Percentiles rank a stretch among this genome's conserved stretches.
phyloP scores from a whole-genome alignment of 1,139 yeast genomes.

The Ogataea hybrid region DNA sequence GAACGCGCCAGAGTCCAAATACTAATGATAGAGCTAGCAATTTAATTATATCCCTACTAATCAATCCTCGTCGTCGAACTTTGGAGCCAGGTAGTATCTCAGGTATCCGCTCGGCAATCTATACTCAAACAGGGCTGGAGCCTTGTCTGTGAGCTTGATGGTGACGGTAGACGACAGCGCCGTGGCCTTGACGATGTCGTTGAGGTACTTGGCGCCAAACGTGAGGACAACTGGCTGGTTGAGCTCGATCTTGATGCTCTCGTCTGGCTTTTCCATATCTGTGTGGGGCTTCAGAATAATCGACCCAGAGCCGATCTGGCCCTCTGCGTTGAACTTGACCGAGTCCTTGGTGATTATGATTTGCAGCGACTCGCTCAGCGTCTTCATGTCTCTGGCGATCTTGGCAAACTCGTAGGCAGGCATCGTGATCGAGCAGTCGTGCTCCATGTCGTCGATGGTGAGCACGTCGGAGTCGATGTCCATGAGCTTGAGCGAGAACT shows the following conservation, averaged over 20 bases:
- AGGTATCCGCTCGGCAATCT: conserved; percentile 90
- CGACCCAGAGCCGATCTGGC: conserved; percentile 89
- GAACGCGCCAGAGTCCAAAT: conserved; percentile 20
- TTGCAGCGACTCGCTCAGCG: conserved; percentile 82
- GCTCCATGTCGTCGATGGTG: conserved; percentile 91
- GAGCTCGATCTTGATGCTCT: conserved; percentile 71
- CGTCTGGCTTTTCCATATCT: conserved; percentile 77
- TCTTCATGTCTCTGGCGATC: conserved; percentile 83
- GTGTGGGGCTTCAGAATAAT: conserved; percentile 83
- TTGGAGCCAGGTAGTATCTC: conserved; percentile 96
- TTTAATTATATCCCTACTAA: background rate
- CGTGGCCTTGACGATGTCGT: conserved; percentile 90
- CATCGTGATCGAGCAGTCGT: conserved; percentile 82
- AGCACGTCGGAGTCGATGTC: conserved; percentile 95
- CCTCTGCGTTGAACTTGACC: conserved; percentile 85
- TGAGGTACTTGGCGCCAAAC: conserved; percentile 87
- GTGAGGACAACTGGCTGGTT: conserved; percentile 86
- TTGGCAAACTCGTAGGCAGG: conserved; percentile 88
- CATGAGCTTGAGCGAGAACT: conserved; percentile 89
- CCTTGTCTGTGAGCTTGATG: conserved; percentile 82
- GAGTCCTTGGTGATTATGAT: conserved; percentile 90
- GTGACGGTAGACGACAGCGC: conserved; percentile 74
- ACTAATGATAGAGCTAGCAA: conserved; percentile 11
- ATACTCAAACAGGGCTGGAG: conserved; percentile 94
- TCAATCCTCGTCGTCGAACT: conserved; percentile 86